Base-by-base conservation (phyloP, 441 rosid genomes). In the Caryocar brasiliense region DNA sequence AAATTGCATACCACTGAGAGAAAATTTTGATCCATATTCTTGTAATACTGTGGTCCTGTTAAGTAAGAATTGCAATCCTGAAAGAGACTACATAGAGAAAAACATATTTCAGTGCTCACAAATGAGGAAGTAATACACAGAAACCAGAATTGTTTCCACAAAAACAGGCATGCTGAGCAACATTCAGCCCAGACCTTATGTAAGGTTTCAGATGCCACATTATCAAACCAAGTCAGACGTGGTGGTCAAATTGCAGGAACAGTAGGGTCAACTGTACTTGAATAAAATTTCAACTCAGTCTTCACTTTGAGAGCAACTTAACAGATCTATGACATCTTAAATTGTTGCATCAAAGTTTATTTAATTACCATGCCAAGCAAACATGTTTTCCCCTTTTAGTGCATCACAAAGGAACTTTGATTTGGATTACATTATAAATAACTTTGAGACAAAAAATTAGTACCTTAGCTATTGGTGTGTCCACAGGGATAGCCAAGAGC, bases 401-500 rank as follows among this genome's bases (percentile, higher is more conserved):
- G 22, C 43, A 35, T 3, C 17, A 12, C 6, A 27, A n/a, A 21
- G 23, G 13, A 23, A 20, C 27, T 38, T 14, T 10, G n/a, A n/a
- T n/a, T n/a, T n/a, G n/a, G n/a, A n/a, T n/a, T n/a, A n/a, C n/a
- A n/a, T n/a, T n/a, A n/a, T n/a, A n/a, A n/a, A n/a, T n/a, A n/a
- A n/a, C n/a, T n/a, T n/a, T n/a, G n/a, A n/a, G n/a, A n/a, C n/a
- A n/a, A n/a, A 44, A n/a, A 36, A 33, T 36, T 39, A 27, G 40
- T 81, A 92, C 99, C 99, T 93, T 93, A 40, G 93, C 88, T 24
- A 93, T 64, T 56, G 97, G 95, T 50, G 97, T 82, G 54, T 36
- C 62, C 42, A 72, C 47, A 52, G 99, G 99, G 64, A 89, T 69
- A 54, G 59, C 75, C 82, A 86, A 64, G 47, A 93, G 85, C 93